Evolutionary conservation across 495 filamentous ascomycete species (phyloP), one percentile per base, ranked within the genome.

Genomic region (Cladorrhinum samala): DNA sequence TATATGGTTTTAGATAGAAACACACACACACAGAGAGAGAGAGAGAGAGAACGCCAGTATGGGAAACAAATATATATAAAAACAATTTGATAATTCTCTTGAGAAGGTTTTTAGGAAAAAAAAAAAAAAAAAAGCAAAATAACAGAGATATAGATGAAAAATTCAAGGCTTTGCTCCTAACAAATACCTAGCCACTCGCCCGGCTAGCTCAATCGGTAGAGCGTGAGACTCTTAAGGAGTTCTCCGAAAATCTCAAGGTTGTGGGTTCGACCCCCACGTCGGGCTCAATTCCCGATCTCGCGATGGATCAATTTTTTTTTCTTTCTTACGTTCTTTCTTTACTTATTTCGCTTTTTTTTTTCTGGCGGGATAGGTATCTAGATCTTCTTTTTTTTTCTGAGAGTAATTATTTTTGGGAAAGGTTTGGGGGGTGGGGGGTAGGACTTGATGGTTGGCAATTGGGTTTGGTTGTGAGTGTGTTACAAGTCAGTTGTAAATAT

Each of bases 201-300:
- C 65, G 68, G 82, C 80, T 86, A 86, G 82, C 82, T 86, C 83
- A 86, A 85, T 86, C 82, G 83, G 83, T 84, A 85, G 83, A 86
- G 83, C 83, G 83, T 85, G 79, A 84, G 83, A 86, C 83, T 86
- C 83, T 86, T 86, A 86, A 83, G 9, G 17, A 25, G 25, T 48
- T 21, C 44, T 49, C 52, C 44, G 44, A 19, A 37, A 42, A 58
- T 58, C 56, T 58, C 52, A 54, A 58, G 56, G 56, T 57, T 54
- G 56, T 54, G 56, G 56, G 51, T 54, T 54, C 51, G 56, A 58
- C 51, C 51, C 51, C 51, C 56, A 58, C 56, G 52, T 54, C 51
- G 51, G 52, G 51, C 56, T 58, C 56, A 57, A 58, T 58, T 58
- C 56, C 56, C 56, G 56, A 47, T 54, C 51, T 9, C 14, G n/a